Evolutionary conservation across 75 land plant species (phyloP).

Genomic region (Pinus taeda): DNA sequence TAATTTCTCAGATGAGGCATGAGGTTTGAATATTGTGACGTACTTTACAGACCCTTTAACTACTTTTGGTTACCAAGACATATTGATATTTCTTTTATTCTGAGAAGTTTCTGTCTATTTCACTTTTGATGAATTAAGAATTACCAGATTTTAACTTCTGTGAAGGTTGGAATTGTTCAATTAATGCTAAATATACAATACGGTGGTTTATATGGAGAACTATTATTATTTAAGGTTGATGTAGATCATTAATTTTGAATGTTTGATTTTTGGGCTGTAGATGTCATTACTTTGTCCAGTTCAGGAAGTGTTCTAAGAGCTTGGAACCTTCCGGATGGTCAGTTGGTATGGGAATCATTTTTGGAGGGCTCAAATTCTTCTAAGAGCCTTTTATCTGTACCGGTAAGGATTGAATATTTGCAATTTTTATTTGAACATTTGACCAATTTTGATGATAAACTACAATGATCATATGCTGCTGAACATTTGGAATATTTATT

Average conservation of each 20-base stretch:
- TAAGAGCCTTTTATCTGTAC: constrained; percentile 42
- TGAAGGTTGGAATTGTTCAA: neutral
- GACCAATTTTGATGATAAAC: no score
- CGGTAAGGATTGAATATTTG: constrained; percentile 36
- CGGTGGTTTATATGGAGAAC: neutral
- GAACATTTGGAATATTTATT: no score
- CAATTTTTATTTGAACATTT: neutral
- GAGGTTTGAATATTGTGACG: no score
- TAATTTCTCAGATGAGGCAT: no score
- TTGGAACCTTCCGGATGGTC: constrained; percentile 98
- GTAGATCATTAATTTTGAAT: neutral
- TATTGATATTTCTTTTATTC: no score
- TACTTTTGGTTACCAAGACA: no score
- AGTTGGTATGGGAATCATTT: constrained; percentile 85
- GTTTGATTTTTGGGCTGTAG: constrained; percentile 32
- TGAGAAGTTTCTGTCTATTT: no score
- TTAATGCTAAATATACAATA: neutral
- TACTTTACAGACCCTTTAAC: no score
- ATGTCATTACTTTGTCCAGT: constrained; percentile 85
- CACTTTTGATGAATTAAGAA: no score
- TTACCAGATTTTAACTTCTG: no score
- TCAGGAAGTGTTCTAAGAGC: constrained; percentile 78
- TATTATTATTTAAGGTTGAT: neutral
- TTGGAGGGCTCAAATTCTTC: constrained; percentile 42
- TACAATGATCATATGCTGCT: no score